Evolutionary conservation across 225 moss, liverwort and hornwort genomes (phyloP), one percentile per base, ranked within the genome.

Genomic region (Physcomitrium patens): DNA sequence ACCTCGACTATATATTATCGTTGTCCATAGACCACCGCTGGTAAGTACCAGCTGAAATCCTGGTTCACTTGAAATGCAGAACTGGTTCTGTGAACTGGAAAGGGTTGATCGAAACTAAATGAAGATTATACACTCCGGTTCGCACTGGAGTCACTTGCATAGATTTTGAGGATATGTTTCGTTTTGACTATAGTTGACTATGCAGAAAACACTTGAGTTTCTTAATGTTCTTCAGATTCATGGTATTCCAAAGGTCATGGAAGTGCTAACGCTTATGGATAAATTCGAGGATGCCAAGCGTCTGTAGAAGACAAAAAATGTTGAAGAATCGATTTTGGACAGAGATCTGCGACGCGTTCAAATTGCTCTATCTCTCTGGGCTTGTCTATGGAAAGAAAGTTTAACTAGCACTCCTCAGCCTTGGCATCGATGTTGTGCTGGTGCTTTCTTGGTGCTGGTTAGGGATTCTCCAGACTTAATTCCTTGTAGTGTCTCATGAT

Each of bases 201-300:
- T 73, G 70, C 94, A 97, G 97, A 93, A 99, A 89, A 99, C 97
- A 17, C 93, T 99, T 58, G 97, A 95, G 79, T 99, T 93, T 52
- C 84, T 95, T 49, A 95, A 99, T 65, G 84, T 99, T 43, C 86
- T 99, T 44, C 97, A 99, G 74, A 90, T 95, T 73, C 97, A 99
- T 81, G 95, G 97, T 70, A 95, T 99, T 79, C 95, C 97, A 13
- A 99, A 99, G 88, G 97, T 99, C 12, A 99, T 99, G 97, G 97
- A 93, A 49, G 93, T 99, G 15, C 80, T 99, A 19, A 99, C 95
- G 49, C 95, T 94, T 76, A 70, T 99, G 48, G 97, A 99, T 79
- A 89, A 99, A 68, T 95, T 99, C 46, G 95, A 99, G 74, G 95
- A 95, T 59, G 90, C 90, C 56, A 95, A 85, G 84, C 82, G 83